A percentile compares a stretch with the other conserved stretches of the same genome.
Evolutionary conservation across 371 early-diverging fungal genomes (phyloP).

Genomic region (Rhizopus sp.): DNA sequence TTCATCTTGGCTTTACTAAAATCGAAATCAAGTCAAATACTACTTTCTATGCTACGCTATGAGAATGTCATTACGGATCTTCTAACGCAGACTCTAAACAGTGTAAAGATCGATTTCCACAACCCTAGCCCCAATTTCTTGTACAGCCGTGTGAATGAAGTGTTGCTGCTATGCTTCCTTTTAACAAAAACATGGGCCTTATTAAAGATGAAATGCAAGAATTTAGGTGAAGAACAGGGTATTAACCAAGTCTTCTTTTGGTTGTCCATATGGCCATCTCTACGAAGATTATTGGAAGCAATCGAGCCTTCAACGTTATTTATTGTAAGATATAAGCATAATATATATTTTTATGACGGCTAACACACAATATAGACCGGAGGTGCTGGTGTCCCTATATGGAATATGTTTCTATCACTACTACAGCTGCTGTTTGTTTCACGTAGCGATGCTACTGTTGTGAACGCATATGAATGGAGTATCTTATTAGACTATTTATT

Average conservation of each 20-base stretch:
- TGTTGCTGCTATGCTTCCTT: conserved; percentile 39
- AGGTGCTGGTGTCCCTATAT: conserved; percentile 40
- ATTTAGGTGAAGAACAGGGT: background rate
- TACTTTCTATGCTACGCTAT: conserved; percentile 31
- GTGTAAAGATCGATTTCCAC: conserved; percentile 42
- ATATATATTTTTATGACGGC: background rate
- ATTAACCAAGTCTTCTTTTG: conserved; percentile 29
- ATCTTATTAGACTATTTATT: conserved; percentile 36
- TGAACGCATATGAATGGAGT: conserved; percentile 53
- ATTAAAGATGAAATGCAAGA: conserved; percentile 23
- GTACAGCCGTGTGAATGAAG: conserved; percentile 46
- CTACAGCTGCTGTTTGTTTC: conserved; percentile 44
- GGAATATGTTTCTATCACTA: conserved; percentile 51
- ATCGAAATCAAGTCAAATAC: conserved; percentile 21
- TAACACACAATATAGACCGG: conserved; percentile 27
- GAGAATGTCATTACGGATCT: conserved; percentile 43
- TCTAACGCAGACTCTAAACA: conserved; percentile 41
- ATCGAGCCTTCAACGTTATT: conserved; percentile 30
- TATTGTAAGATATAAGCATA: conserved; percentile 22
- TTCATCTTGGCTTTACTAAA: conserved; percentile 38
- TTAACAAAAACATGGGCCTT: conserved; percentile 44
- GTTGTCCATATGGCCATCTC: conserved; percentile 46
- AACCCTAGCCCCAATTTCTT: conserved; percentile 42
- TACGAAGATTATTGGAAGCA: conserved; percentile 31
- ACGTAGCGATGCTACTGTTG: conserved; percentile 41